A percentile compares a stretch with the other conserved stretches of the same genome.
Evolutionary conservation across 2,329 filamentous ascomycete species (phyloP).

Genomic region (Pseudogymnoascus pannorum): DNA sequence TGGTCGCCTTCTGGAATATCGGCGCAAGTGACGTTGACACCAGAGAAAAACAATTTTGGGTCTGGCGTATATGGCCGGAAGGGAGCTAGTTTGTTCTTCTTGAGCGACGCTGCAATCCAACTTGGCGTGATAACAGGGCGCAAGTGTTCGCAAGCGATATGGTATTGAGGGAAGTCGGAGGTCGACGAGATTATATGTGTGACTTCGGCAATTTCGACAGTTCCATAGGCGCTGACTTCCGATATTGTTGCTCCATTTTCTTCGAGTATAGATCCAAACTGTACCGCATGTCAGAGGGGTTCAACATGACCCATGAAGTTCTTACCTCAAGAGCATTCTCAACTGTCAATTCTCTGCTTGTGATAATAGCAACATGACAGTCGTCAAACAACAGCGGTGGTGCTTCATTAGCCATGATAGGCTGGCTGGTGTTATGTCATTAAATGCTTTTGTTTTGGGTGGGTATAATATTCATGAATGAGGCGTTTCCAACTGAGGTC

Average conservation of each 20-base stretch:
- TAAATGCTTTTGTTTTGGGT: slow-evolving; percentile 2
- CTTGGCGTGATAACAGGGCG: slow-evolving; percentile 75
- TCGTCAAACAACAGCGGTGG: slow-evolving; percentile 20
- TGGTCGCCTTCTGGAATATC: slow-evolving; percentile 81
- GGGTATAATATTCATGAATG: slow-evolving; percentile 3
- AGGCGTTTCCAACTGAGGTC: neutral
- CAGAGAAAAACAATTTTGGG: slow-evolving; percentile 80
- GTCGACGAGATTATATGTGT: slow-evolving; percentile 67
- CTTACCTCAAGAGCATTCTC: slow-evolving; percentile 3
- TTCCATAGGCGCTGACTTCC: slow-evolving; percentile 33
- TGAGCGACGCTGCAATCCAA: slow-evolving; percentile 70
- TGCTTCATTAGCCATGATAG: neutral
- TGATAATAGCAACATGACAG: slow-evolving; percentile 23
- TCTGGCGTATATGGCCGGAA: slow-evolving; percentile 85
- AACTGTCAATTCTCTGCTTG: slow-evolving; percentile 20
- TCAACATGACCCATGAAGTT: neutral
- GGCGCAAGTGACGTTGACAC: slow-evolving; percentile 73
- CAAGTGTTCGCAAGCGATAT: slow-evolving; percentile 64
- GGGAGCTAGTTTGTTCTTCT: slow-evolving; percentile 63
- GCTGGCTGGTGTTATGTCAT: slow-evolving; percentile 2
- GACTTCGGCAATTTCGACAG: slow-evolving; percentile 36
- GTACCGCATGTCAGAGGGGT: neutral
- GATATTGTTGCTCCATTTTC: slow-evolving; percentile 31
- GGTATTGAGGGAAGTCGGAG: slow-evolving; percentile 87
- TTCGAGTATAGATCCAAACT: slow-evolving; percentile 24